Evolutionary conservation across 2,329 filamentous ascomycete species (phyloP).

Genomic region (Cercospora janseana): DNA sequence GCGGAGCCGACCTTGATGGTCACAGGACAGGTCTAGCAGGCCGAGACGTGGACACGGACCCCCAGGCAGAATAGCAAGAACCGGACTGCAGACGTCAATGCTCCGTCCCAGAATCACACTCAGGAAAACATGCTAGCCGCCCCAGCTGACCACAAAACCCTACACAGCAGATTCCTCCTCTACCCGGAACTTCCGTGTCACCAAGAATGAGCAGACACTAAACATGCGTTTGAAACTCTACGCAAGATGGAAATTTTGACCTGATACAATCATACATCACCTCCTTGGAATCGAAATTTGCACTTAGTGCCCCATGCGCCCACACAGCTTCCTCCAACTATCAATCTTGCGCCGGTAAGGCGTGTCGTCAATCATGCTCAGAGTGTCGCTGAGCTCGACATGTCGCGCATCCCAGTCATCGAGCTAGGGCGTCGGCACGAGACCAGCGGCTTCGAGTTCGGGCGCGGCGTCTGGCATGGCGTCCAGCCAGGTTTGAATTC

Average conservation of each 20-base stretch:
- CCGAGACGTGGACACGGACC: no score
- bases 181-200: no score
- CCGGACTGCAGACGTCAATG: no score
- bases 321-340: not conserved
- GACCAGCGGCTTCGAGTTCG: not conserved
- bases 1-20: no score
- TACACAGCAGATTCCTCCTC: no score
- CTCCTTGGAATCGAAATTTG: not conserved
- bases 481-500: not conserved
- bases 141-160: no score
- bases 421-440: not conserved
- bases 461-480: not conserved
- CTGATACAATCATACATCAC: not conserved
- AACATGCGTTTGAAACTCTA: no score
- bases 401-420: not conserved
- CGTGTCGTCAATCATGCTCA: not conserved
- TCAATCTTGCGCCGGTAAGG: not conserved
- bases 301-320: not conserved
- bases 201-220: no score
- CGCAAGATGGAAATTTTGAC: not conserved
- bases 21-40: no score
- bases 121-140: no score
- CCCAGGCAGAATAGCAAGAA: no score
- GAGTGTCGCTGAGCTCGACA: not conserved
- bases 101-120: no score